A percentile compares a stretch with the other conserved stretches of the same genome.
Conservation (phyloP, 2,329 filamentous ascomycete genomes). For the Scedosporium aurantiacum region DNA sequence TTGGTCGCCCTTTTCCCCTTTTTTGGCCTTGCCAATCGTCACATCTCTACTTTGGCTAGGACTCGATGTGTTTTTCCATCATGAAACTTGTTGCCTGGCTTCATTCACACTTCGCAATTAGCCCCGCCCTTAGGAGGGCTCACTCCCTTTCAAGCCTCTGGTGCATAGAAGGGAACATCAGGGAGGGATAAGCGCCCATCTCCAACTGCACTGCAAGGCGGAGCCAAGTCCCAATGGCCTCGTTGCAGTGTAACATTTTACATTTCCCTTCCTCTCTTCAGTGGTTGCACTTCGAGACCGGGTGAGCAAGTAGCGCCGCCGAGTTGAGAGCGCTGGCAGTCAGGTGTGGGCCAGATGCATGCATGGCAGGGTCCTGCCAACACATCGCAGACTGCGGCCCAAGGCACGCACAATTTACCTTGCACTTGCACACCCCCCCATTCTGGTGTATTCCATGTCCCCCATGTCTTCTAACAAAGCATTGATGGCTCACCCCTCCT, state of each 20-base stretch:
- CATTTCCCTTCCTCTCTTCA: background rate
- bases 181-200: background rate
- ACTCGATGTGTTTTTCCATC: background rate
- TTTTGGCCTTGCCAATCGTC: background rate
- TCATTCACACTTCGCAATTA: background rate
- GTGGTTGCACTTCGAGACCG: background rate
- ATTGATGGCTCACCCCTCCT: too few relatives aligned
- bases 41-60: background rate
- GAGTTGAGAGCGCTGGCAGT: background rate
- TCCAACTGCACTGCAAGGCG: background rate
- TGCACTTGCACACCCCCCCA: background rate
- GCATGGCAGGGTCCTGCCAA: constrained; percentile 5
- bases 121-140: too few relatives aligned
- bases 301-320: background rate
- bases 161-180: background rate
- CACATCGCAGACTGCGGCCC: constrained; percentile 5
- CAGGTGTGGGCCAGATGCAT: constrained; percentile 4
- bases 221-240: background rate
- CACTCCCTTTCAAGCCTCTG: background rate
- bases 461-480: background rate
- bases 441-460: background rate
- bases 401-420: constrained; percentile 2
- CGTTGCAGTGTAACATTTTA: background rate
- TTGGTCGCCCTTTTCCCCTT: background rate
- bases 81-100: background rate